Evolutionary conservation across 2,329 filamentous ascomycete species (phyloP), one percentile per base, ranked within the genome.

Genomic region (Arthrobotrys musiformis): DNA sequence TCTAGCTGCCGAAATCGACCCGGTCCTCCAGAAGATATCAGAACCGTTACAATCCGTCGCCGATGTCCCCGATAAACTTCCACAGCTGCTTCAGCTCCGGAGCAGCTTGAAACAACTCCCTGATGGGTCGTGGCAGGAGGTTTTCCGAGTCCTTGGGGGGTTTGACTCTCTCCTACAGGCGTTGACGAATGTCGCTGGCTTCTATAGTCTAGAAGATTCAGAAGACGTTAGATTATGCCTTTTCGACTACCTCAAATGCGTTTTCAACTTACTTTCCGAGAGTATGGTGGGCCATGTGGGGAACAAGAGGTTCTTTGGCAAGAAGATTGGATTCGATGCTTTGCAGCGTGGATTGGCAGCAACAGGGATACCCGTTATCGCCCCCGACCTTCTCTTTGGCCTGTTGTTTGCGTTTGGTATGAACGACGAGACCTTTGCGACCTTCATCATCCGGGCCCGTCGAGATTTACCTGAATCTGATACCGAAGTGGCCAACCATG

Each of bases 271-370:
- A 13, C 85, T 98, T 28, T 90, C 92, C 0, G 90, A 91, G 56
- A 90, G 90, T 13, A 87, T 99, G 79, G 88, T 89, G 66, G 89
- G 90, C 52, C 93, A 98, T 83, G 87, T 91, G 54, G 94, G 94
- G 19, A 99, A 98, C 84, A 89, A 91, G 81, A 89, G 92, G 80
- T 97, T 94, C 85, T 98, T 98, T 87, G 89, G 79, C 89, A 96
- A 30, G 88, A 92, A 73, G 90, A 89, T 22, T 70, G 93, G 94
- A 2, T 97, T 93, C 90, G 87, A 90, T 79, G 88, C 90, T 6
- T 83, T 97, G 67, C 90, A 95, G 81, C 89, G 92, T 81, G 89
- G 88, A 4, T 87, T 94, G 84, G 88, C 88, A 78, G 89, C 89
- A 82, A 89, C 90, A 83, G 89, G 91, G 35, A 84, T 90, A 64